Evolutionary conservation across 805 yeast genomes (phyloP), one percentile per base, ranked within the genome.

Genomic region (Starmerella stigmatis): DNA sequence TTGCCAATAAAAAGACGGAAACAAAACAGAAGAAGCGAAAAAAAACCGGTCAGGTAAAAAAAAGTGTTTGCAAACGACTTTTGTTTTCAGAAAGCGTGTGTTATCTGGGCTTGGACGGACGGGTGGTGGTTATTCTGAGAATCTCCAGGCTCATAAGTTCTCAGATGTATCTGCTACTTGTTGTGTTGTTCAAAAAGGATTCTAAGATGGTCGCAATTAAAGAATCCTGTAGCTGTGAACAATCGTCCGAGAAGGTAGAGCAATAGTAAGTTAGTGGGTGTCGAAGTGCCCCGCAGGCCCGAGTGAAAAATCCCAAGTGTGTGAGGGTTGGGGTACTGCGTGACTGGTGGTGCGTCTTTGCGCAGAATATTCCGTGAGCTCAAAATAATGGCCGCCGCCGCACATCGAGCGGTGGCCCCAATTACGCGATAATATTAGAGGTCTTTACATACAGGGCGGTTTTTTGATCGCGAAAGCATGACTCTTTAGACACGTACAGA

Each of bases 61-160:
- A 38, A 38, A 38, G 33, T 27, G 41, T 27, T 38, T 19, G 5
- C 28, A 22, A 36, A 21, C 46, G 34, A 33, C 43, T 43, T 43
- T 43, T 43, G 30, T 43, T 43, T 43, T 43, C 28, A 38, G 33
- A 28, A 38, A 46, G 47, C 40, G 37, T 41, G 48, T 50, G 53
- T 44, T 52, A 52, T 47, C 55, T 44, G 33, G 55, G 55, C 40
- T 52, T 52, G 22, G 53, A 37, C 22, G 47, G 49, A 32, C 53
- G 53, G 2, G 55, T 50, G 31, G 53, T 47, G 39, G 41, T 46
- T 45, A 47, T 46, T 41, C 48, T 43, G 46, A 50, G 48, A 32
- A 43, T 28, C 51, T 52, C 49, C 17, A 34, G 48, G 44, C 44
- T 46, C 55, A 52, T 52, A 26, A 48, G 45, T 33, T 42, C 41